A percentile compares a stretch with the other conserved stretches of the same genome.
phyloP scores from a whole-genome alignment of 768 basidiomycete species.

The Cantharellus anzutake region DNA sequence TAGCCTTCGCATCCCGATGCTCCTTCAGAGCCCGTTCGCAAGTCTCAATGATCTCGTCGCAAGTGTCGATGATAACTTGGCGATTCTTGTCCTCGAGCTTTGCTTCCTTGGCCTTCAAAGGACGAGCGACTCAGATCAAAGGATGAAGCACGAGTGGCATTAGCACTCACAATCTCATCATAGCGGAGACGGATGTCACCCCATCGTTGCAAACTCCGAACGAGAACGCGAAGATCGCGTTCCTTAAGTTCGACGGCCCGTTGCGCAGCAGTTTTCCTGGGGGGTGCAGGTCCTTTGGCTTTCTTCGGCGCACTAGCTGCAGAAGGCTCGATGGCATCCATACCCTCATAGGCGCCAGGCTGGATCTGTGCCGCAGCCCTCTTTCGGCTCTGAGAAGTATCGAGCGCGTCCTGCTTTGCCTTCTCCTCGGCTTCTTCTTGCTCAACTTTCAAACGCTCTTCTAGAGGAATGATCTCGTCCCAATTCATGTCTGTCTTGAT shows the following conservation, averaged over 20 bases:
- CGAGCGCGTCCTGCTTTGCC: constrained; percentile 44
- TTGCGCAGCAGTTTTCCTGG: constrained; percentile 80
- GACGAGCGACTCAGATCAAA: not conserved
- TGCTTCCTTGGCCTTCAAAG: constrained; percentile 56
- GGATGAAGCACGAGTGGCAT: not conserved
- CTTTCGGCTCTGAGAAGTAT: constrained; percentile 30
- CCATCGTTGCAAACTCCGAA: constrained; percentile 92
- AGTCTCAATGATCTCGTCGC: constrained; percentile 81
- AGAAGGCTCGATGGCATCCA: constrained; percentile 65
- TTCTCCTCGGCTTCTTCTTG: constrained; percentile 60
- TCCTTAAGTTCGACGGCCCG: constrained; percentile 95
- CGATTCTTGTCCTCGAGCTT: constrained; percentile 90
- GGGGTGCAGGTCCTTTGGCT: constrained; percentile 52
- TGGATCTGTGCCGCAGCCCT: constrained; percentile 66
- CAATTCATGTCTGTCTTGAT: constrained; percentile 97
- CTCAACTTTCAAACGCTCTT: constrained; percentile 72
- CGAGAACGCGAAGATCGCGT: constrained; percentile 86
- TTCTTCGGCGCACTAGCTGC: constrained; percentile 38
- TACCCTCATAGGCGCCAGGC: constrained; percentile 58
- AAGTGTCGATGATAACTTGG: constrained; percentile 72
- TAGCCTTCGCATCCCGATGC: constrained; percentile 63
- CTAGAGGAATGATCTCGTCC: constrained; percentile 96
- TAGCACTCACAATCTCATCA: constrained; percentile 64
- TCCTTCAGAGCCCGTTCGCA: constrained; percentile 72
- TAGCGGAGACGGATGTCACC: constrained; percentile 92